Percentiles rank a stretch among this genome's conserved stretches.
These are phyloP conservation scores for Quercus aquifolioides DNA, from an alignment of 306 rosid species.

Conservation along the genomic window DNA sequence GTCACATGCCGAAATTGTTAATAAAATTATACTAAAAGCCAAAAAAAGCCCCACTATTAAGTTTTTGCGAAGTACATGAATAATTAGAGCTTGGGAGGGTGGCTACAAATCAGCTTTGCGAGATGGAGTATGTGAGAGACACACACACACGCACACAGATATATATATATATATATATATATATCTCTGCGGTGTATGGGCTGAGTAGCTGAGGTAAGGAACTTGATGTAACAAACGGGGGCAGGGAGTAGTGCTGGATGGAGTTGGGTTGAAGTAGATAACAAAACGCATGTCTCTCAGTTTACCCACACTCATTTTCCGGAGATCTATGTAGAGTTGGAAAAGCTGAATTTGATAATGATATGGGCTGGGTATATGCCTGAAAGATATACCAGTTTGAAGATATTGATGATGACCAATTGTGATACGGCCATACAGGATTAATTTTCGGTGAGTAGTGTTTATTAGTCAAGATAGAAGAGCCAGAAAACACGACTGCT, in stretches of 20 bases:
- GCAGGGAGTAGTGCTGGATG: slow-evolving; percentile 39
- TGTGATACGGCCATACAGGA: too few relatives aligned
- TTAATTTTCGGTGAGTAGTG: too few relatives aligned
- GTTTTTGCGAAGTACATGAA: slow-evolving; percentile 53
- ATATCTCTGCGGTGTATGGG: slow-evolving; percentile 55
- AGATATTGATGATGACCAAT: too few relatives aligned
- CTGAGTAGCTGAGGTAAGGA: slow-evolving; percentile 43
- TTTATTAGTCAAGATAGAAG: background rate
- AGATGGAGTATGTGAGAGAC: slow-evolving; percentile 40
- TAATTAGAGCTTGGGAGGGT: slow-evolving; percentile 56
- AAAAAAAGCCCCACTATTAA: slow-evolving; percentile 36
- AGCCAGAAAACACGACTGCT: background rate
- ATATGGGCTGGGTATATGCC: too few relatives aligned
- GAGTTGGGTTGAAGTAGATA: slow-evolving; percentile 50
- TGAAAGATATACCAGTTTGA: too few relatives aligned
- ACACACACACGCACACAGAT: too few relatives aligned
- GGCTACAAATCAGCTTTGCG: slow-evolving; percentile 48
- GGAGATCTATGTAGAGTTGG: background rate
- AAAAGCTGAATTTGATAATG: slow-evolving; percentile 4
- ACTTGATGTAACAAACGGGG: slow-evolving; percentile 38
- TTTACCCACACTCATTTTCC: slow-evolving; percentile 11
- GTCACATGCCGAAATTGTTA: too few relatives aligned
- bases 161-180: too few relatives aligned
- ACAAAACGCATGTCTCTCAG: slow-evolving; percentile 37
- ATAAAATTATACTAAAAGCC: too few relatives aligned